These are phyloP conservation scores for Acacia melanoxylon DNA, from an alignment of 306 rosid genomes.

Conservation along the genomic window DNA sequence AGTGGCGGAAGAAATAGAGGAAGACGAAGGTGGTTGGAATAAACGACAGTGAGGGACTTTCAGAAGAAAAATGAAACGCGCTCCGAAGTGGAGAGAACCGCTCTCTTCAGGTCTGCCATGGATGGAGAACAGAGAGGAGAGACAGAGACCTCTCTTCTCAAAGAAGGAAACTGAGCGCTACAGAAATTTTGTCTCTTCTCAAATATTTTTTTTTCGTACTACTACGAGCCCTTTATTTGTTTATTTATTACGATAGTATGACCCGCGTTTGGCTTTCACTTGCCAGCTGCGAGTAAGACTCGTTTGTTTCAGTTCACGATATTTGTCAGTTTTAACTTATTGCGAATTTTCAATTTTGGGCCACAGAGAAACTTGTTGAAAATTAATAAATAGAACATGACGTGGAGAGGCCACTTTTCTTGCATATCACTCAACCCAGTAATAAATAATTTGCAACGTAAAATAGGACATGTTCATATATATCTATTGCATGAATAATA, in stretches of 20 bases:
- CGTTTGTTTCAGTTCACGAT: too few relatives aligned
- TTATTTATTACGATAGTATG: neutral
- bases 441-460: too few relatives aligned
- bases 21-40: neutral
- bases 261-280: neutral
- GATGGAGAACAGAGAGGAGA: neutral
- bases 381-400: neutral
- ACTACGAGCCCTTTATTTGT: too few relatives aligned
- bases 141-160: neutral
- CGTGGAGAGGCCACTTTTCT: neutral
- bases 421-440: neutral
- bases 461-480: too few relatives aligned
- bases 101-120: neutral
- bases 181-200: neutral
- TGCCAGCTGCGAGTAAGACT: neutral
- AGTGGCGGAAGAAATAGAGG: neutral
- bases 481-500: too few relatives aligned
- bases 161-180: neutral
- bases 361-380: neutral
- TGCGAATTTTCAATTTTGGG: neutral
- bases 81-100: neutral
- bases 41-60: neutral
- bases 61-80: neutral
- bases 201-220: neutral
- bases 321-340: neutral